phyloP scores from a whole-genome alignment of 2,329 filamentous ascomycete genomes.

The Tolypocladium tundrense region DNA sequence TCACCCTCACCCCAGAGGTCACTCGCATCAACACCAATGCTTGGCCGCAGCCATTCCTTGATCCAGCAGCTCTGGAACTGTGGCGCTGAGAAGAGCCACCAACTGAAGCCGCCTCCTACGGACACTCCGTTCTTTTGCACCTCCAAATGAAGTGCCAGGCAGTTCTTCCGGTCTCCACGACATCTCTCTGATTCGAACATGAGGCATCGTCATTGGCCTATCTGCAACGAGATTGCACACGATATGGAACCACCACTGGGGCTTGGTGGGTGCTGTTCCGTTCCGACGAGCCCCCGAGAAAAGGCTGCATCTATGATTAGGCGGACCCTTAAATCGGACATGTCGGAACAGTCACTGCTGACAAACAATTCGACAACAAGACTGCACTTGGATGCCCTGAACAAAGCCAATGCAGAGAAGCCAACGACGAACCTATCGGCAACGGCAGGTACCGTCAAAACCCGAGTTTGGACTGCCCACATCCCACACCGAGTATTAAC shows the following conservation, averaged over 20 bases:
- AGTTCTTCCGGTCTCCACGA: no score
- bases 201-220: not conserved
- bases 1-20: conserved; percentile 9
- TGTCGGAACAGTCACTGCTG: not conserved
- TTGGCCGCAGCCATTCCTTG: conserved; percentile 24
- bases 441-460: not conserved
- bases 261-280: not conserved
- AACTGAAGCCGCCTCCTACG: not conserved
- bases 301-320: not conserved
- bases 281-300: not conserved
- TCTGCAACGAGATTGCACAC: not conserved
- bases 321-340: not conserved
- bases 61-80: conserved; percentile 15
- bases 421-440: no score
- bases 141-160: not conserved
- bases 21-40: conserved; percentile 16
- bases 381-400: not conserved
- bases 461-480: not conserved
- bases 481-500: not conserved
- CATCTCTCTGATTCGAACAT: not conserved
- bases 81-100: conserved; percentile 5
- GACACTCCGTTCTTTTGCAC: not conserved
- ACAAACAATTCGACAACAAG: not conserved
- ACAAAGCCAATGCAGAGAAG: not conserved
- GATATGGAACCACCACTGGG: not conserved